Percentiles rank a stretch among this genome's conserved stretches.
phyloP scores from a whole-genome alignment of 176 grass and related monocot genomes.

The Alloteropsis semialata region DNA sequence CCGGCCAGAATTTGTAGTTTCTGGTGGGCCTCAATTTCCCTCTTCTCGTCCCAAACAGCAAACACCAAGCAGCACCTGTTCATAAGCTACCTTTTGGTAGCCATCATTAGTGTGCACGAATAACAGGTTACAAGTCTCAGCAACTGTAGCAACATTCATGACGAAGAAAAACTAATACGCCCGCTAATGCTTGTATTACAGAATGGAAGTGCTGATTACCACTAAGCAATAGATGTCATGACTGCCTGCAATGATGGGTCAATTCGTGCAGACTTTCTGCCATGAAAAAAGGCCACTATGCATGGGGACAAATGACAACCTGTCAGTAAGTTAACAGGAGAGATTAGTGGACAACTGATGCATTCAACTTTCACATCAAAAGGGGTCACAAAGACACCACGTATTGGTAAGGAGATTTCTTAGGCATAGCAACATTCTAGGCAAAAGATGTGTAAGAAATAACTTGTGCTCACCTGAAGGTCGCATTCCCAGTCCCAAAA shows the following conservation, averaged over 20 bases:
- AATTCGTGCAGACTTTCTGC: slow-evolving; percentile 37
- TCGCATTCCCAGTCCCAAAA: slow-evolving; percentile 76
- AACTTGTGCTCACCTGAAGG: slow-evolving; percentile 63
- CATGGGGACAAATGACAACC: slow-evolving; percentile 74
- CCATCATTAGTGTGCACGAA: slow-evolving; percentile 52
- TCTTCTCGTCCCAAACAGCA: too few relatives aligned
- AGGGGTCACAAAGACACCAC: not conserved
- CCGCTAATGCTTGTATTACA: not conserved
- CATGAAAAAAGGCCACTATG: slow-evolving; percentile 60
- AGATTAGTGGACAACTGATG: not conserved
- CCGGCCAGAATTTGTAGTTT: too few relatives aligned
- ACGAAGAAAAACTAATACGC: not conserved
- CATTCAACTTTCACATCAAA: slow-evolving; percentile 1
- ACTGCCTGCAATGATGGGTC: slow-evolving; percentile 58
- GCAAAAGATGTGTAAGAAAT: not conserved
- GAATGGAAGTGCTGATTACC: slow-evolving; percentile 21
- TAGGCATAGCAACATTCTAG: not conserved
- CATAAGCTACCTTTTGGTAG: too few relatives aligned
- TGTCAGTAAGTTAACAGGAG: slow-evolving; percentile 30
- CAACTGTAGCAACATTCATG: slow-evolving; percentile 5
- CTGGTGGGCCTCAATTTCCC: too few relatives aligned
- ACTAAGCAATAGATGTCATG: slow-evolving; percentile 83
- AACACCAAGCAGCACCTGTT: too few relatives aligned
- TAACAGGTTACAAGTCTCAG: slow-evolving; percentile 2
- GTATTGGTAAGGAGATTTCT: slow-evolving; percentile 9